Evolutionary conservation across 495 filamentous ascomycete species (phyloP), one percentile per base, ranked within the genome.

Genomic region (Penicillium dipodomyicola): DNA sequence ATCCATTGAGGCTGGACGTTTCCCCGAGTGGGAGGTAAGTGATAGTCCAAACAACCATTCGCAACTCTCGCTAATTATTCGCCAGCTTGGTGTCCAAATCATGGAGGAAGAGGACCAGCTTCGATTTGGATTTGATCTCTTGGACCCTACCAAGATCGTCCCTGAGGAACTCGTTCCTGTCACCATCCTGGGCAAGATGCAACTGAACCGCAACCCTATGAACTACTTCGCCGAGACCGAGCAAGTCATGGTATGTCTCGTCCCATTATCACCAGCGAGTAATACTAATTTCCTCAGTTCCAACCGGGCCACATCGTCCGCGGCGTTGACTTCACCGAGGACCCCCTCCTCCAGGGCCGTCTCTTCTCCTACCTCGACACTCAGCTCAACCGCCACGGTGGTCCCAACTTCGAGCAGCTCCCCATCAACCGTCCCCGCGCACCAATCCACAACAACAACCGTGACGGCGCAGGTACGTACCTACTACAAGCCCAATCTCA

Each of bases 221-320:
- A 90, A 92, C 72, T 92, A 87, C 76, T 92, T 92, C 66, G 87
- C 88, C 10, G 88, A 90, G 67, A 88, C 86, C 0, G 88, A 91
- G 68, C 86, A 90, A 67, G 70, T 83, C 63, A 85, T 85, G 82
- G 83, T 86, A 69, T 46, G 77, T 72, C 35, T 32, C n/a, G 14
- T 32, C 2, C 23, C 39, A 39, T 29, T 3, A 19, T 47, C 39
- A 27, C 43, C 32, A 29, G 4, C 3, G 4, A 29, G 15, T 30
- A 64, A 41, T 37, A n/a, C 42, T 65, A 59, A 58, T 42, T 10
- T 17, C 20, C 20, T 15, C 32, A 67, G 61, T 67, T 69, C 56
- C 73, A 77, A 64, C 71, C 73, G 2, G 68, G 74, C 46, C 76
- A 77, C 60, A 77, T 91, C 54, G 85, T 90, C 33, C 78, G 85